Evolutionary conservation across 345 rosid genomes (phyloP).

Genomic region (Melastoma malabathricum): DNA sequence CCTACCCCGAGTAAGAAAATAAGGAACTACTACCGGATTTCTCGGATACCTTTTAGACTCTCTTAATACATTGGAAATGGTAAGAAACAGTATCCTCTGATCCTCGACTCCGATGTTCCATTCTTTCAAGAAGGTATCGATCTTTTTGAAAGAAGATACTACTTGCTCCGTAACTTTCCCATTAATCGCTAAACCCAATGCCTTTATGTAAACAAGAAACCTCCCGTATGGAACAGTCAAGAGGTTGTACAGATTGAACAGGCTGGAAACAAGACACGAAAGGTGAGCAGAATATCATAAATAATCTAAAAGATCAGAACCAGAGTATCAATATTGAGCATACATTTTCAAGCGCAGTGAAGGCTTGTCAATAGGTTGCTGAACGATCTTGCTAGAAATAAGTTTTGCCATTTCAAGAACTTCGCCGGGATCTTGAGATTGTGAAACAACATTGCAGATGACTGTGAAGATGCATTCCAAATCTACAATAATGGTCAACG

Average conservation of each 20-base stretch:
- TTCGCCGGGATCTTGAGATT: slow-evolving; percentile 46
- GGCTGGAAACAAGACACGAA: slow-evolving; percentile 30
- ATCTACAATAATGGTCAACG: slow-evolving; percentile 32
- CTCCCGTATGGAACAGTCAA: slow-evolving; percentile 52
- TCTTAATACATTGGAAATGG: slow-evolving; percentile 50
- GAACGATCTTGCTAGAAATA: slow-evolving; percentile 59
- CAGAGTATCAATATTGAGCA: neutral
- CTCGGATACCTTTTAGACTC: slow-evolving; percentile 62
- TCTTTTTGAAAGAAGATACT: slow-evolving; percentile 61
- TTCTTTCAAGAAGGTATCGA: slow-evolving; percentile 84
- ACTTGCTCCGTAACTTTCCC: slow-evolving; percentile 74
- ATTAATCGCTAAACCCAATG: slow-evolving; percentile 46
- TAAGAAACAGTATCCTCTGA: slow-evolving; percentile 70
- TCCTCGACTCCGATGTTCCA: slow-evolving; percentile 75
- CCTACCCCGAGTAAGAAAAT: too few relatives aligned
- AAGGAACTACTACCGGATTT: too few relatives aligned
- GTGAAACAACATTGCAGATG: slow-evolving; percentile 74
- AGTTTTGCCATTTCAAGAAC: slow-evolving; percentile 62
- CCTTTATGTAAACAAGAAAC: slow-evolving; percentile 73
- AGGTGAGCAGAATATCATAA: slow-evolving; percentile 3
- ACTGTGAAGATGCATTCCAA: slow-evolving; percentile 92
- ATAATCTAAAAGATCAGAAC: too few relatives aligned
- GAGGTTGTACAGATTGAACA: slow-evolving; percentile 89
- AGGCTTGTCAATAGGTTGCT: slow-evolving; percentile 79
- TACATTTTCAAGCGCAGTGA: slow-evolving; percentile 85